phyloP scores from a whole-genome alignment of 2,329 filamentous ascomycete species.

The Colletotrichum cuscutae region DNA sequence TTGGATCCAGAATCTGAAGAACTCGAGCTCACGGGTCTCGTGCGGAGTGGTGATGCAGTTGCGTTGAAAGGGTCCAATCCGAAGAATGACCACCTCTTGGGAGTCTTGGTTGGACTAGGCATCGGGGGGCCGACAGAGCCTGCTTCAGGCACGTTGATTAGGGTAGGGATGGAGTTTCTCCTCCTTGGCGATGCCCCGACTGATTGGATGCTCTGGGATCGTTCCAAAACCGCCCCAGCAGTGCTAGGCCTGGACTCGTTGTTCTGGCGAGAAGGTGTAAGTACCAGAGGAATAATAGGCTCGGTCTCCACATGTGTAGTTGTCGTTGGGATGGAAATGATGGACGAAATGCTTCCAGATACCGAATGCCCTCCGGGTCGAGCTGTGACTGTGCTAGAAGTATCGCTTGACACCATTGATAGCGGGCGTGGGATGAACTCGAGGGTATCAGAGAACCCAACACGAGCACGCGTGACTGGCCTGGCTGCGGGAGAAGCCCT shows the following conservation, averaged over 20 bases:
- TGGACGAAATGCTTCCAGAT: slow-evolving; percentile 82
- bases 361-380: slow-evolving; percentile 74
- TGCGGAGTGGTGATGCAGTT: slow-evolving; percentile 57
- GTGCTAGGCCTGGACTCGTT: slow-evolving; percentile 72
- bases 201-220: slow-evolving; percentile 50
- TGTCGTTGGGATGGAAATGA: slow-evolving; percentile 70
- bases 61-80: slow-evolving; percentile 65
- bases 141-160: slow-evolving; percentile 54
- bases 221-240: slow-evolving; percentile 75
- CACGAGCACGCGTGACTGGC: slow-evolving; percentile 66
- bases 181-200: slow-evolving; percentile 55
- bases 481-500: slow-evolving; percentile 45
- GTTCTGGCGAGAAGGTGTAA: slow-evolving; percentile 53
- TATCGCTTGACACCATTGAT: slow-evolving; percentile 86
- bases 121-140: slow-evolving; percentile 46
- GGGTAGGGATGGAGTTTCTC: slow-evolving; percentile 69
- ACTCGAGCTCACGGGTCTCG: slow-evolving; percentile 58
- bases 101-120: slow-evolving; percentile 61
- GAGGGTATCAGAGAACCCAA: slow-evolving; percentile 86
- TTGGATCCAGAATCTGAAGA: slow-evolving; percentile 53
- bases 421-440: slow-evolving; percentile 86
- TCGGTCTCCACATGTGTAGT: slow-evolving; percentile 29
- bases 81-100: slow-evolving; percentile 72
- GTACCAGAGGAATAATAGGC: slow-evolving; percentile 42
- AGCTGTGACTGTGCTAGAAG: slow-evolving; percentile 79